A percentile compares a stretch with the other conserved stretches of the same genome.
Conservation (phyloP, 2,329 filamentous ascomycete genomes). For the Neofusicoccum cordaticola region DNA sequence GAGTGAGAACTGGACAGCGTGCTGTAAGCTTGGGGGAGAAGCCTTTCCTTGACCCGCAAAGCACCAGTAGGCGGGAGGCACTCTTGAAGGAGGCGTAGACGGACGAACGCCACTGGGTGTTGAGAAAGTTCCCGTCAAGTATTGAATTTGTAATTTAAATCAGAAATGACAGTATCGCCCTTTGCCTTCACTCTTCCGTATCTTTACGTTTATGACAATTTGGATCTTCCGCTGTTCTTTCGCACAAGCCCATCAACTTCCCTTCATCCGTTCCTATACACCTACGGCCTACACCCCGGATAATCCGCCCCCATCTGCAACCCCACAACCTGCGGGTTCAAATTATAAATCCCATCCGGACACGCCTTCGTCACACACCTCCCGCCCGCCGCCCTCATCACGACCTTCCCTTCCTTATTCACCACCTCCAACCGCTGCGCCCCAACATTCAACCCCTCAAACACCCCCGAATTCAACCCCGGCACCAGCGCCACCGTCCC, state of each 20-base stretch:
- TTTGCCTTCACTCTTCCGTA: too few relatives aligned
- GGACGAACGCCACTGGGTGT: not conserved
- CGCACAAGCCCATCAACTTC: too few relatives aligned
- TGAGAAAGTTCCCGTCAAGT: not conserved
- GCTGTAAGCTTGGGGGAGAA: slow-evolving; percentile 56
- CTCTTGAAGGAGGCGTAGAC: slow-evolving; percentile 22
- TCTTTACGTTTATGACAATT: not conserved
- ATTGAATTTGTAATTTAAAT: too few relatives aligned
- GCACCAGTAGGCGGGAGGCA: slow-evolving; percentile 45
- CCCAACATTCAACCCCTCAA: not conserved
- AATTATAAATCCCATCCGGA: not conserved
- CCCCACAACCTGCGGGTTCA: not conserved
- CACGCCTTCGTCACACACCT: not conserved
- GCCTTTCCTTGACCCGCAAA: slow-evolving; percentile 53
- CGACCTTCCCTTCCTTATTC: not conserved
- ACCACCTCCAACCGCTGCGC: not conserved
- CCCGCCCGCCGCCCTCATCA: not conserved
- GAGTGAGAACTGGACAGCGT: slow-evolving; percentile 51
- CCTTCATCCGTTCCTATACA: too few relatives aligned
- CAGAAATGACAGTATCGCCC: too few relatives aligned
- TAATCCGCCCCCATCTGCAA: too few relatives aligned
- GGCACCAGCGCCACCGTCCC: not conserved
- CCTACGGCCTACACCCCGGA: too few relatives aligned
- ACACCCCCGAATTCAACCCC: not conserved
- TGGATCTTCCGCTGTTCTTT: too few relatives aligned